Evolutionary conservation across 208 protist species (phyloP), one percentile per base, ranked within the genome.

Genomic region (Acanthamoeba castellanii): DNA sequence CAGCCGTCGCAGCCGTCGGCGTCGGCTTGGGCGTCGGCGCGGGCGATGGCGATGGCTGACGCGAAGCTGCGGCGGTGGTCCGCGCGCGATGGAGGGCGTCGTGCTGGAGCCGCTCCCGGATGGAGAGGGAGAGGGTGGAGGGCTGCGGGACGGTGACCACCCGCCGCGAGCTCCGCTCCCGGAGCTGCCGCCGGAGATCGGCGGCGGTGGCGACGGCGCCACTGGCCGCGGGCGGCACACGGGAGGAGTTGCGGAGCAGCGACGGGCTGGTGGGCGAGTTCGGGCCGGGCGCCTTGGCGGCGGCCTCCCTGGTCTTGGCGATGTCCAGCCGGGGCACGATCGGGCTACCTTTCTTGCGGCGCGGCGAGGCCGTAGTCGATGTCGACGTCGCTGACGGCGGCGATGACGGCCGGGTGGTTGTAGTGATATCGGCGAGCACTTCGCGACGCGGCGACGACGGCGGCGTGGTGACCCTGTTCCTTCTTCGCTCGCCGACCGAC

Each of bases 291-390:
- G n/a, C n/a, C n/a, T 50, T 13, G 25, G 14, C 42, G n/a, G 30
- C 76, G 42, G 20, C 14, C 32, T 4, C 76, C 47, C 20, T 85
- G 22, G 42, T 37, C 47, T 57, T 85, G 42, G 25, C 34, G 3
- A 85, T 25, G n/a, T 85, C 45, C 25, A 85, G 76, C 76, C n/a
- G 52, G 42, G 76, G 76, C 34, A 85, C 47, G 30, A n/a, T n/a
- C n/a, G 42, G 25, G n/a, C 2, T 18, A 11, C 13, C 25, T n/a
- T 42, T 42, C 68, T 85, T 85, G 34, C 76, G 76, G 14, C 42
- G 76, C 45, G 59, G 22, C 13, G 70, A 42, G 18, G 70, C 18
- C 34, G 70, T 11, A 42, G n/a, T 20, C n/a, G 70, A 78, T 42
- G 70, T 18, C 34, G 70, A 78, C 3, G 70, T 9, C 11, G 70